Conservation (phyloP, 2,329 filamentous ascomycete genomes). For the Acephala macrosclerotiorum region DNA sequence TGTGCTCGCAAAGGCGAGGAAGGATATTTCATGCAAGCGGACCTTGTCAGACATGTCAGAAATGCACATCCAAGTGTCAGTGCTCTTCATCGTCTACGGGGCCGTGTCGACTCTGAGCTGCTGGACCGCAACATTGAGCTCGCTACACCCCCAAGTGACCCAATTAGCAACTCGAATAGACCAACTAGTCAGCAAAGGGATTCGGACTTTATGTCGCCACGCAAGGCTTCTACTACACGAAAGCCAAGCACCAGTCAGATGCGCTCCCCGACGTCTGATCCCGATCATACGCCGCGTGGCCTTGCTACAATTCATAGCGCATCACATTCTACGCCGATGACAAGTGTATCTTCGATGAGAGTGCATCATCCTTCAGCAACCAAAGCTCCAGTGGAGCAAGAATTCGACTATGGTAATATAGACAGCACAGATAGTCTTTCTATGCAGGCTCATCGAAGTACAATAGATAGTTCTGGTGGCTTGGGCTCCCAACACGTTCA, state of each 20-base stretch:
- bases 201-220: slow-evolving; percentile 33
- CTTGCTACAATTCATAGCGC: slow-evolving; percentile 13
- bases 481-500: neutral
- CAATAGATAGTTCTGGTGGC: slow-evolving; percentile 4
- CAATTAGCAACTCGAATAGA: slow-evolving; percentile 1
- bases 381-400: neutral
- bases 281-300: slow-evolving; percentile 29
- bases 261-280: slow-evolving; percentile 30
- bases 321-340: slow-evolving; percentile 35
- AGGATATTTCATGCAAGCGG: slow-evolving; percentile 38
- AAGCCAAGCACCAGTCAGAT: slow-evolving; percentile 21
- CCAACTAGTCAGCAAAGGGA: slow-evolving; percentile 21
- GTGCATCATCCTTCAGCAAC: slow-evolving; percentile 33
- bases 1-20: slow-evolving; percentile 36
- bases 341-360: slow-evolving; percentile 35
- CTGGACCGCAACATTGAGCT: slow-evolving; percentile 23
- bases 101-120: slow-evolving; percentile 35
- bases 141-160: slow-evolving; percentile 1
- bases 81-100: slow-evolving; percentile 35
- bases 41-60: slow-evolving; percentile 39
- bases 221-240: slow-evolving; percentile 1
- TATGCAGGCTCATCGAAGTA: neutral
- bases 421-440: slow-evolving; percentile 5
- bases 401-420: neutral
- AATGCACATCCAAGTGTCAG: slow-evolving; percentile 30